A percentile compares a stretch with the other conserved stretches of the same genome.
These are phyloP conservation scores for Syzygium jambos DNA, from an alignment of 345 rosid genomes.

Conservation along the genomic window DNA sequence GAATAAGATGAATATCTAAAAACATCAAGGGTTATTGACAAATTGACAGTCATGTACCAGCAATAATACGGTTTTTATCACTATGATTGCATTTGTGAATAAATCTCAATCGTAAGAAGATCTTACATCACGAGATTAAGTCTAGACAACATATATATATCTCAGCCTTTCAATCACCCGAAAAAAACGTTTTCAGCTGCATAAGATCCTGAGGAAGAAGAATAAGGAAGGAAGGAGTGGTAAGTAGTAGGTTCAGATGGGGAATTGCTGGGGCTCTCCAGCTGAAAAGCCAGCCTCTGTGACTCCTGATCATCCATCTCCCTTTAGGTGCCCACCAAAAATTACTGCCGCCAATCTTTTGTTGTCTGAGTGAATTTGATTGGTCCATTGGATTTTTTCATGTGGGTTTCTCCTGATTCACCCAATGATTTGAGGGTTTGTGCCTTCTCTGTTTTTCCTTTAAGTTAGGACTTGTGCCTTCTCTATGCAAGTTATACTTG, in stretches of 20 bases:
- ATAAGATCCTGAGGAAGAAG: neutral
- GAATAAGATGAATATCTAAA: no score
- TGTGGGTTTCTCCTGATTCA: slow-evolving; percentile 7
- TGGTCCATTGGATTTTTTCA: neutral
- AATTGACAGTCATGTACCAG: no score
- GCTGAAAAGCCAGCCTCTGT: slow-evolving; percentile 36
- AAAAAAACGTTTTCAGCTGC: no score
- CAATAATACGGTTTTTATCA: no score
- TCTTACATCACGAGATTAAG: no score
- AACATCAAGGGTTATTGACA: no score
- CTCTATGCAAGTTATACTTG: no score
- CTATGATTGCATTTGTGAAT: no score
- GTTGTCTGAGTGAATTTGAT: neutral
- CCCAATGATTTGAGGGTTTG: neutral
- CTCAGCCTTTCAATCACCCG: no score
- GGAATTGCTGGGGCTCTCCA: slow-evolving; percentile 48
- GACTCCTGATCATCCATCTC: slow-evolving; percentile 33
- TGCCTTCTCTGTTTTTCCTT: neutral
- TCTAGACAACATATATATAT: no score
- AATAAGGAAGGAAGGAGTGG: neutral
- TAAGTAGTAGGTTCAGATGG: neutral
- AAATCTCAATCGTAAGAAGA: no score
- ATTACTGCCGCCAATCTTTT: neutral
- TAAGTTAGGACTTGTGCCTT: neutral
- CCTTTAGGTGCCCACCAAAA: slow-evolving; percentile 35